Percentiles rank a stretch among this genome's conserved stretches.
Evolutionary conservation across 257 asterid genomes (phyloP).

Genomic region (Nicotiana undulata): DNA sequence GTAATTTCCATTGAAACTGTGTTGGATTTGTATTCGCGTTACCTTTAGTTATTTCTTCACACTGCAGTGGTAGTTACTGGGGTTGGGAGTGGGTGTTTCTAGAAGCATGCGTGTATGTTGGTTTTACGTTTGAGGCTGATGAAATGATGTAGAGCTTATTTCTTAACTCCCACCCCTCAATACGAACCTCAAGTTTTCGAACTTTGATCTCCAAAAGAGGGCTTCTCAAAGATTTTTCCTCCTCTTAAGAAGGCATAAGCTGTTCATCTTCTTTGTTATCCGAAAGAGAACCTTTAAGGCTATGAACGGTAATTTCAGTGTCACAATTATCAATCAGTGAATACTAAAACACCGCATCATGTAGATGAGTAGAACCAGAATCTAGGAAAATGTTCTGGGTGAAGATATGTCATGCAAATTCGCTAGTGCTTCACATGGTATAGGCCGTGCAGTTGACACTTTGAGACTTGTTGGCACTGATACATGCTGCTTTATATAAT

Average conservation of each 20-base stretch:
- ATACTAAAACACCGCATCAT: not conserved
- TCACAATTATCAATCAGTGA: not conserved
- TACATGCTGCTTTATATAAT: not conserved
- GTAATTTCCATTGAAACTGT: not conserved
- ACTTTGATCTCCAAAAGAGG: not conserved
- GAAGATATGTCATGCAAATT: not conserved
- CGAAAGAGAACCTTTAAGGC: not conserved
- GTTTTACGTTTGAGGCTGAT: not conserved
- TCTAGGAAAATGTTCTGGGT: not conserved
- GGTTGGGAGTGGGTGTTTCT: not conserved
- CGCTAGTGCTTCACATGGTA: not conserved
- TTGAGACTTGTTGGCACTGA: not conserved
- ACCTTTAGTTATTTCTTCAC: not conserved
- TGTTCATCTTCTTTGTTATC: not conserved
- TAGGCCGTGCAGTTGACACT: not conserved
- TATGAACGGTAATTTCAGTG: not conserved
- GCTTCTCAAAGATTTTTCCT: not conserved
- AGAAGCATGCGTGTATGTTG: not conserved
- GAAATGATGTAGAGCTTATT: not conserved
- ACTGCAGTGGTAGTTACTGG: not conserved
- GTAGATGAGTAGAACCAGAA: not conserved
- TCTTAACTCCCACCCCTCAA: not conserved
- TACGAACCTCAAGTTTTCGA: not conserved
- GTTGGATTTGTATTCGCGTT: not conserved
- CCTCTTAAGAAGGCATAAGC: not conserved